Percentiles rank a stretch among this genome's conserved stretches.
These are phyloP conservation scores for Beta lomatogona DNA, from an alignment of 179 eudicot genomes.

Conservation along the genomic window DNA sequence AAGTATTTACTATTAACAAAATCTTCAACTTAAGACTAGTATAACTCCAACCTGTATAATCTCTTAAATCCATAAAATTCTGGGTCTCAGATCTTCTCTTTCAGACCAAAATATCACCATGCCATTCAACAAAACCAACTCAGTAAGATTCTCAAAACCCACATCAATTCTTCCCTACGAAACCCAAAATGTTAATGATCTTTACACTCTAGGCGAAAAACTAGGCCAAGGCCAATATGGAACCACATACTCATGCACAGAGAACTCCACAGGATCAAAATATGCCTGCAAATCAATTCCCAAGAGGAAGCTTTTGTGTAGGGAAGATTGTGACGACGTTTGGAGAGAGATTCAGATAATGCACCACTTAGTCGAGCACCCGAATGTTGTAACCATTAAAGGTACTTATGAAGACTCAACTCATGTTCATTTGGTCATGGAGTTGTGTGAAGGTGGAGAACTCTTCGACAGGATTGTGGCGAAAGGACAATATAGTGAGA, in stretches of 20 bases:
- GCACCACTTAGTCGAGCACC: conserved; percentile 41
- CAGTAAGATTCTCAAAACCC: conserved; percentile 44
- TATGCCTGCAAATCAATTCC: conserved; percentile 47
- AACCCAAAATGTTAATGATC: conserved; percentile 35
- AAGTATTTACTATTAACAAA: not conserved
- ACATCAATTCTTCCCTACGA: conserved; percentile 42
- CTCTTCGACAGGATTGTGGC: conserved; percentile 44
- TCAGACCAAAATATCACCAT: conserved; percentile 15
- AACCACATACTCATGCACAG: conserved; percentile 41
- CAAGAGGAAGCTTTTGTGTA: conserved; percentile 44
- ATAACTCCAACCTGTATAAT: conserved; percentile 21
- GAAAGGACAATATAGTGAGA: conserved; percentile 43
- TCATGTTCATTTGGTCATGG: conserved; percentile 47
- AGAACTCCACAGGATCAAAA: conserved; percentile 32
- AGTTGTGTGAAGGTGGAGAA: conserved; percentile 51
- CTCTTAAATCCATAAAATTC: conserved; percentile 9
- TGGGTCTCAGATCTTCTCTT: not conserved
- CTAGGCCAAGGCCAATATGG: conserved; percentile 52
- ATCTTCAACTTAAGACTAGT: conserved; percentile 17
- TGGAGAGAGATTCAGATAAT: conserved; percentile 49
- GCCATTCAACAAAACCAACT: conserved; percentile 37
- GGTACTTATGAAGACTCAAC: conserved; percentile 42
- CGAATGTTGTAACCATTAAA: conserved; percentile 39
- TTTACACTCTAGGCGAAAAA: conserved; percentile 37
- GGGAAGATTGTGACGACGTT: conserved; percentile 49